Base-by-base conservation (phyloP, 2,329 filamentous ascomycete species). In the Lizonia empirigonia region DNA sequence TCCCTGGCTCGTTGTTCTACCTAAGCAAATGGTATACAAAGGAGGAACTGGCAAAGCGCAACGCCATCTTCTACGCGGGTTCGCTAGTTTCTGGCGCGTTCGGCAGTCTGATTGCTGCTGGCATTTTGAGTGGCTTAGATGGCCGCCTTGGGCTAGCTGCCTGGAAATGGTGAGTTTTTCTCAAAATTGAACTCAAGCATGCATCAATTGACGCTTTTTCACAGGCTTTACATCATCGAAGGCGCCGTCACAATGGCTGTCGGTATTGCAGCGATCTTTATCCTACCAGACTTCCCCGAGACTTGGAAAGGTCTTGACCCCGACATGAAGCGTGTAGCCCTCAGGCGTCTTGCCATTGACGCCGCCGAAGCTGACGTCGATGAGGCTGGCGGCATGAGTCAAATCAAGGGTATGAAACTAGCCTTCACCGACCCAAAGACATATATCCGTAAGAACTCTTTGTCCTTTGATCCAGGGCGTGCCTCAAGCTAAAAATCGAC, bases 21-120 rank as follows among this genome's bases (percentile, higher is more conserved):
- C 50, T 69, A 13, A 59, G 55, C 5, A 59, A 62, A 54, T 82
- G 79, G 79, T 83, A 82, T 56, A 83, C 79, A 1, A 78, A 78
- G 40, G 74, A 77, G 23, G 80, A 83, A 53, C 63, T 83, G 13
- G 76, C 76, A 3, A 72, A 79, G 33, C 75, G 81, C 5, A 80
- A 77, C 58, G 76, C 76, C n/a, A 75, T 82, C 34, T 76, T 83
- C 46, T 82, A 81, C 62, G 77, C 78, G 3, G 80, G 79, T 4
- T 77, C 75, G 2, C 65, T 81, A 16, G 72, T 82, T 23, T 42
- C 77, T 70, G 36, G 61, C 12, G 80, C 80, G 2, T 83, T 83
- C 58, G 79, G 78, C n/a, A 80, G 77, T 16, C 71, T 83, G 20
- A 80, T 83, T 41, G 80, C 78, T 7, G 80, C 80, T 3, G 79